A percentile compares a stretch with the other conserved stretches of the same genome.
phyloP scores from a whole-genome alignment of 768 basidiomycete genomes.

The Collybia sp. region DNA sequence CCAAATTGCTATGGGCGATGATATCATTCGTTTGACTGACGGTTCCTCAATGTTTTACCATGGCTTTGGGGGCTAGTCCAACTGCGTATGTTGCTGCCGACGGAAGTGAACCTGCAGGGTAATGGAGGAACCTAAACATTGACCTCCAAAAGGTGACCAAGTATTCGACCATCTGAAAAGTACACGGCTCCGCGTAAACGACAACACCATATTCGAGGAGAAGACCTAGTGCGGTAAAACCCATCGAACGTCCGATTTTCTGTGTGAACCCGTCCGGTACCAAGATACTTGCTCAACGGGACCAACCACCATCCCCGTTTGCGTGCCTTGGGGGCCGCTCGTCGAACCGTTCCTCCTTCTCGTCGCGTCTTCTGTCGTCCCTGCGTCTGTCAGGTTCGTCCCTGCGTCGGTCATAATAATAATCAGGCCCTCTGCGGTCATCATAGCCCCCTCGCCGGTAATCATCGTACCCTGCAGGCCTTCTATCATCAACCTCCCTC shows the following conservation, averaged over 20 bases:
- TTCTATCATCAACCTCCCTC: conserved; percentile 82
- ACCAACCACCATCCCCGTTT: conserved; percentile 77
- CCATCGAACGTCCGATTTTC: conserved; percentile 32
- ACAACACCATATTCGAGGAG: conserved; percentile 42
- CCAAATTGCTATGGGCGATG: neutral
- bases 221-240: conserved; percentile 47
- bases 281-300: conserved; percentile 50
- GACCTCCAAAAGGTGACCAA: conserved; percentile 29
- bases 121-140: conserved; percentile 21
- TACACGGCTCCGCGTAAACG: conserved; percentile 53
- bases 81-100: no score
- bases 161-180: conserved; percentile 41
- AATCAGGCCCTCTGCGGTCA: conserved; percentile 80
- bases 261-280: conserved; percentile 27
- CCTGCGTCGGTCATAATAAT: conserved; percentile 85
- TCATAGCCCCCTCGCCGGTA: conserved; percentile 80
- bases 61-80: no score
- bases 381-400: conserved; percentile 66
- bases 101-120: no score
- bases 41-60: neutral
- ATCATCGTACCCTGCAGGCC: conserved; percentile 92
- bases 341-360: conserved; percentile 78
- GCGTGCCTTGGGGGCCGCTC: conserved; percentile 69
- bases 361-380: conserved; percentile 78
- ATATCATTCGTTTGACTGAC: neutral